Evolutionary conservation across 2,329 filamentous ascomycete genomes (phyloP).

Genomic region (Scopulariopsis brevicaulis): DNA sequence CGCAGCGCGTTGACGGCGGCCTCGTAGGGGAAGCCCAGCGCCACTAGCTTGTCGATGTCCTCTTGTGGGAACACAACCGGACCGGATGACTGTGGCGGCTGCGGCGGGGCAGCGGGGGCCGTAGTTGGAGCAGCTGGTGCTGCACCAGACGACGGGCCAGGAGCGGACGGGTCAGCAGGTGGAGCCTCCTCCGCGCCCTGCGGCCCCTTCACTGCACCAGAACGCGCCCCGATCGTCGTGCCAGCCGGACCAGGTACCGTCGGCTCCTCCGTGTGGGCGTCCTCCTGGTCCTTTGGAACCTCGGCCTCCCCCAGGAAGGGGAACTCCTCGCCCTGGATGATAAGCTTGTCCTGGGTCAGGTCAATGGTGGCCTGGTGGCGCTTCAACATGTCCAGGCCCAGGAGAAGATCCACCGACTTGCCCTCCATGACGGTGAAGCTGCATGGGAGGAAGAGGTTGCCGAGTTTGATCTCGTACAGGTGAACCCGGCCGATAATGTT

Average conservation of each 20-base stretch:
- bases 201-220: slow-evolving; percentile 60
- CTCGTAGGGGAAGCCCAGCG: slow-evolving; percentile 65
- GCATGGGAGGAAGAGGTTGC: slow-evolving; percentile 75
- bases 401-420: slow-evolving; percentile 84
- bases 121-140: slow-evolving; percentile 10
- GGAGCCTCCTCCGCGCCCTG: slow-evolving; percentile 10
- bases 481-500: slow-evolving; percentile 92
- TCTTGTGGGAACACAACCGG: slow-evolving; percentile 37
- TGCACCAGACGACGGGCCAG: slow-evolving; percentile 3
- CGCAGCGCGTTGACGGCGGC: slow-evolving; percentile 72
- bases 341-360: slow-evolving; percentile 68
- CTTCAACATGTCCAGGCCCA: slow-evolving; percentile 95
- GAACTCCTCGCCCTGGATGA: slow-evolving; percentile 82
- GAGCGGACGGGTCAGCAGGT: slow-evolving; percentile 9
- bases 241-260: slow-evolving; percentile 76
- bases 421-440: slow-evolving; percentile 99
- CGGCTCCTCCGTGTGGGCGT: slow-evolving; percentile 65
- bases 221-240: slow-evolving; percentile 75
- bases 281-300: slow-evolving; percentile 77
- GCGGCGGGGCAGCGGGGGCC: slow-evolving; percentile 14
- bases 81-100: slow-evolving; percentile 12
- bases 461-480: slow-evolving; percentile 89
- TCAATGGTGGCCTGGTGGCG: slow-evolving; percentile 91
- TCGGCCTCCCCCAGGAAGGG: slow-evolving; percentile 87
- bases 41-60: slow-evolving; percentile 63